A percentile compares a stretch with the other conserved stretches of the same genome.
Evolutionary conservation across 2,329 filamentous ascomycete species (phyloP).

Genomic region (Plenodomus biglobosus): DNA sequence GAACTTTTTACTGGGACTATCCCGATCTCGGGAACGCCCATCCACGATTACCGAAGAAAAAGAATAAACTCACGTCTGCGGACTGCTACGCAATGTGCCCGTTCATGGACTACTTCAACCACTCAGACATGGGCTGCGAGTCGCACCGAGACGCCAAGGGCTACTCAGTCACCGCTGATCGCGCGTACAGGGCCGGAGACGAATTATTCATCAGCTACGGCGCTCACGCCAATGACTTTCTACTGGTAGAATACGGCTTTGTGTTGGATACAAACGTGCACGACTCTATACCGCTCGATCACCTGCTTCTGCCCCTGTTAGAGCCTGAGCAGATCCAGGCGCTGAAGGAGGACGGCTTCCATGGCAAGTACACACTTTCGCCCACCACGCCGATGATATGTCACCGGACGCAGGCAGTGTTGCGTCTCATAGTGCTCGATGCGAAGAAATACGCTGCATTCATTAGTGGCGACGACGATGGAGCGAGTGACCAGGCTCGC

Average conservation of each 20-base stretch:
- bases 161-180: slow-evolving; percentile 59
- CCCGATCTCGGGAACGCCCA: slow-evolving; percentile 43
- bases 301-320: slow-evolving; percentile 46
- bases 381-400: slow-evolving; percentile 37
- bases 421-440: slow-evolving; percentile 41
- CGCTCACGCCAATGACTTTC: slow-evolving; percentile 69
- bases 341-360: slow-evolving; percentile 48
- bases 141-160: slow-evolving; percentile 54
- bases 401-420: slow-evolving; percentile 50
- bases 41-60: slow-evolving; percentile 47
- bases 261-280: slow-evolving; percentile 41
- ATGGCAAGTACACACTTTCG: slow-evolving; percentile 38
- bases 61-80: slow-evolving; percentile 45
- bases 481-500: slow-evolving; percentile 38
- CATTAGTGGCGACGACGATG: slow-evolving; percentile 36
- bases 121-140: slow-evolving; percentile 52
- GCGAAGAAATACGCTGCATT: slow-evolving; percentile 35
- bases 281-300: slow-evolving; percentile 48
- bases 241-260: slow-evolving; percentile 68
- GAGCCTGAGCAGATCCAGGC: slow-evolving; percentile 31
- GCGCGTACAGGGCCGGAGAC: slow-evolving; percentile 57
- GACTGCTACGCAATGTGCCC: slow-evolving; percentile 71
- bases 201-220: slow-evolving; percentile 73
- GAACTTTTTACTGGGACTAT: slow-evolving; percentile 61
- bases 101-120: slow-evolving; percentile 72